Conservation (phyloP, 768 basidiomycete species). For the Calocybe gangraenosa region DNA sequence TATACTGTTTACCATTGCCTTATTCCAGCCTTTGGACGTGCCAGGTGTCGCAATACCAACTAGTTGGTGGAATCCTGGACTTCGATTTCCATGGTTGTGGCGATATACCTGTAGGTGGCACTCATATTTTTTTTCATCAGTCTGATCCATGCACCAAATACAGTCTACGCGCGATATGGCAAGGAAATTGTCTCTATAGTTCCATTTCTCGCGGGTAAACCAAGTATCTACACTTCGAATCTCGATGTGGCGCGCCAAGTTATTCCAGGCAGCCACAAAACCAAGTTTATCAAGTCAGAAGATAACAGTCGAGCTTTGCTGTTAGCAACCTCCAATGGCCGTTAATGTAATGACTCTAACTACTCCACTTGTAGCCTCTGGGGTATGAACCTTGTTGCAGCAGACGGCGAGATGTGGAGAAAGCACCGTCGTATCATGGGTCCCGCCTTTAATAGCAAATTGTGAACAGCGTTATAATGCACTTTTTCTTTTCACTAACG, state of each 20-base stretch:
- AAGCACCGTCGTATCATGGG: constrained; percentile 41
- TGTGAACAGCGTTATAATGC: constrained; percentile 24
- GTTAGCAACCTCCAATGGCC: constrained; percentile 15
- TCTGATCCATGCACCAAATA: neutral
- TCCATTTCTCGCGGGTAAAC: constrained; percentile 31
- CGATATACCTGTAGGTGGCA: constrained; percentile 20
- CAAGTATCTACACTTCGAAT: constrained; percentile 39
- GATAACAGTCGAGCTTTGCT: constrained; percentile 24
- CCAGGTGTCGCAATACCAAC: constrained; percentile 35
- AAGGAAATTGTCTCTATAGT: constrained; percentile 38
- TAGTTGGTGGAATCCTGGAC: constrained; percentile 40
- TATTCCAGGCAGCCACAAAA: constrained; percentile 32
- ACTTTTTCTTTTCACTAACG: neutral
- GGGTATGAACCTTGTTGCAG: constrained; percentile 44
- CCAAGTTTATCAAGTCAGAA: constrained; percentile 36
- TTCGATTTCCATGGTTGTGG: constrained; percentile 15
- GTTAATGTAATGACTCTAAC: neutral
- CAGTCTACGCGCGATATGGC: constrained; percentile 33
- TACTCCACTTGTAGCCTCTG: constrained; percentile 30
- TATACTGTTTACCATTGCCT: no score
- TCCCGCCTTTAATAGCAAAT: constrained; percentile 38
- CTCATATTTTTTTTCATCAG: neutral
- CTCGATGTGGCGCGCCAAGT: constrained; percentile 45
- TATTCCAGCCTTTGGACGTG: constrained; percentile 33
- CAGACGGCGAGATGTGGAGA: constrained; percentile 40